A percentile compares a stretch with the other conserved stretches of the same genome.
phyloP scores from a whole-genome alignment of 352 stramenopile species.

The Pilasporangium apinafurcum region DNA sequence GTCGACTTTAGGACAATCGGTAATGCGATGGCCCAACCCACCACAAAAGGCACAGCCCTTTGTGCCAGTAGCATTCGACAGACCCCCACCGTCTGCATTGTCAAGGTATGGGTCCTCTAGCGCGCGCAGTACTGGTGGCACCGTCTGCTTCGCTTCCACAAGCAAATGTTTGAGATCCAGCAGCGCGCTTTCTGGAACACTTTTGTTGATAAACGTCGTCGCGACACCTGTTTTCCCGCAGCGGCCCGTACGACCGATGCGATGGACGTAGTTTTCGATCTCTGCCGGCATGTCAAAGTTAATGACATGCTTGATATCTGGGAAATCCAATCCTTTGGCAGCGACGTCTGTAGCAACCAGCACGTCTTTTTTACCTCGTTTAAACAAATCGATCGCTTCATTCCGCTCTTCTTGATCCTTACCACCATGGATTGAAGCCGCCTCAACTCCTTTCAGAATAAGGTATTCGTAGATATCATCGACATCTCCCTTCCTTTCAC shows the following conservation, averaged over 20 bases:
- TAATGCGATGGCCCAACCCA: slow-evolving; percentile 97
- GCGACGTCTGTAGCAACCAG: slow-evolving; percentile 98
- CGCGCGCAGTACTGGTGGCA: slow-evolving; percentile 96
- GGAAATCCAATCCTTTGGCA: slow-evolving; percentile 98
- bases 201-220: slow-evolving; percentile 99
- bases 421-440: slow-evolving; percentile 95
- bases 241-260: slow-evolving; percentile 97
- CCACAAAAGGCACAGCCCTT: slow-evolving; percentile 98
- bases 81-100: slow-evolving; percentile 32
- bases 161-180: slow-evolving; percentile 99
- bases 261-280: slow-evolving; percentile 99
- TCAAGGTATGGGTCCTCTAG: slow-evolving; percentile 96
- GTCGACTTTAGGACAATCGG: slow-evolving; percentile 98
- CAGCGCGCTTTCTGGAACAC: slow-evolving; percentile 91
- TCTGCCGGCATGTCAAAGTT: slow-evolving; percentile 99
- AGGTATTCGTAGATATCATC: slow-evolving; percentile 99
- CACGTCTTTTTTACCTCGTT: slow-evolving; percentile 93
- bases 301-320: slow-evolving; percentile 99
- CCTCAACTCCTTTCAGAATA: slow-evolving; percentile 95
- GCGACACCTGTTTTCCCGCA: slow-evolving; percentile 97
- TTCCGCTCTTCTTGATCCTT: slow-evolving; percentile 98
- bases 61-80: slow-evolving; percentile 72
- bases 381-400: slow-evolving; percentile 95
- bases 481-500: slow-evolving; percentile 95
- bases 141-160: slow-evolving; percentile 96